Base-by-base conservation (phyloP, 2,329 filamentous ascomycete genomes). In the Trichoderma hamatum region DNA sequence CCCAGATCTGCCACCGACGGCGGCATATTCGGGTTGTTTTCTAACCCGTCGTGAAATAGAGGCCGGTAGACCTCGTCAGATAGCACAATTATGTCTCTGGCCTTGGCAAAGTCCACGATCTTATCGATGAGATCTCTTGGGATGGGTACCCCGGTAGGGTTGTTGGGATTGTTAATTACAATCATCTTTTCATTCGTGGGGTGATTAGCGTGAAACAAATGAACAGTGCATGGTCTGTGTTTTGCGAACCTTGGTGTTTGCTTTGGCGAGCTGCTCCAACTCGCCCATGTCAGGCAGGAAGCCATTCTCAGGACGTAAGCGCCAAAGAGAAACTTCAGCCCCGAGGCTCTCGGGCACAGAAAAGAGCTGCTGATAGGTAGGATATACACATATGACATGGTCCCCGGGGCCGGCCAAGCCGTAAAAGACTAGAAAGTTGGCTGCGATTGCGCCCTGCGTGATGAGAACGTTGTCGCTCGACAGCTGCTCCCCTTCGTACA, bases 331-430 rank as follows among this genome's bases (percentile, higher is more conserved):
- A 19, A 96, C 91, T 69, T 92, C 87, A 1, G 92, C 92, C 0
- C 93, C 93, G 5, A 96, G 81, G 46, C 89, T 90, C 72, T 85
- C 84, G 0, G 93, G 92, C 0, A 96, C 87, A 11, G 88, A 83
- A 76, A 95, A 96, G 1, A 97, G 84, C 74, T 96, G 92, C 77
- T 96, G 92, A 75, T 96, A 96, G 0, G 92, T 95, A 14, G 94
- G 93, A 76, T 94, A 92, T 69, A 96, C 91, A 75, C 92, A 96
- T 69, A 97, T 86, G 58, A 95, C 91, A 83, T 97, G 93, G 76
- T 97, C 92, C 0, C 89, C 91, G 0, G 89, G 87, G 0, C 88
- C 87, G 2, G 96, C 77, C 7, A 96, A 82, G 1, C 90, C 84
- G 77, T 94, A 94, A 9, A 96, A 85, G 2, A 89, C 81, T n/a